phyloP scores from a whole-genome alignment of 129 eudicot species.

The Heracleum sosnowskyi region DNA sequence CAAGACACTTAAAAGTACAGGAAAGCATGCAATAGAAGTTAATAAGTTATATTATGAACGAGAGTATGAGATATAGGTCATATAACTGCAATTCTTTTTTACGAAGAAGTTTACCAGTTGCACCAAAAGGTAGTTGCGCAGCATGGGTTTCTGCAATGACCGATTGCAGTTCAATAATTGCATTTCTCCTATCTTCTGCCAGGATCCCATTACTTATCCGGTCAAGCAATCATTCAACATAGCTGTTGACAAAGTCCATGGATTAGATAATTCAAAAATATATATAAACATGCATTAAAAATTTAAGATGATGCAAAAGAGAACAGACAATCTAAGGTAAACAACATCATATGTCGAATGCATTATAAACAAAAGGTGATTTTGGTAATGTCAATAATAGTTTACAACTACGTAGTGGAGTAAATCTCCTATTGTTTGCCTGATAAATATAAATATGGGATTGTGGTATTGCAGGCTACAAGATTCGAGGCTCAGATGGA shows the following conservation, averaged over 20 bases:
- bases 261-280: constrained; percentile 10
- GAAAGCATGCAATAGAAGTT: constrained; percentile 62
- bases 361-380: too few relatives aligned
- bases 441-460: too few relatives aligned
- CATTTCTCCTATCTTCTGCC: constrained; percentile 83
- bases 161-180: constrained; percentile 80
- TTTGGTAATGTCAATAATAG: too few relatives aligned
- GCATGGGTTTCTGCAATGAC: constrained; percentile 86
- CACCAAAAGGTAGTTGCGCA: constrained; percentile 94
- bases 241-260: constrained; percentile 35
- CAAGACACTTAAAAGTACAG: constrained; percentile 68
- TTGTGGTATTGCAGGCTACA: too few relatives aligned
- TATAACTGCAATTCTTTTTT: background rate
- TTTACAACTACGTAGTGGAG: too few relatives aligned
- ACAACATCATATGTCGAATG: background rate
- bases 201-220: constrained; percentile 79
- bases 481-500: too few relatives aligned
- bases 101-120: constrained; percentile 47
- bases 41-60: constrained; percentile 3
- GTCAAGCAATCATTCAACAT: constrained; percentile 93
- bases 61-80: constrained; percentile 5
- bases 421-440: too few relatives aligned
- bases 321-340: background rate
- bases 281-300: background rate
- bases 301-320: background rate